Percentiles rank a stretch among this genome's conserved stretches.
These are phyloP conservation scores for Cryptococcus sp. DNA, from an alignment of 1,284 basidiomycete species.

Conservation along the genomic window DNA sequence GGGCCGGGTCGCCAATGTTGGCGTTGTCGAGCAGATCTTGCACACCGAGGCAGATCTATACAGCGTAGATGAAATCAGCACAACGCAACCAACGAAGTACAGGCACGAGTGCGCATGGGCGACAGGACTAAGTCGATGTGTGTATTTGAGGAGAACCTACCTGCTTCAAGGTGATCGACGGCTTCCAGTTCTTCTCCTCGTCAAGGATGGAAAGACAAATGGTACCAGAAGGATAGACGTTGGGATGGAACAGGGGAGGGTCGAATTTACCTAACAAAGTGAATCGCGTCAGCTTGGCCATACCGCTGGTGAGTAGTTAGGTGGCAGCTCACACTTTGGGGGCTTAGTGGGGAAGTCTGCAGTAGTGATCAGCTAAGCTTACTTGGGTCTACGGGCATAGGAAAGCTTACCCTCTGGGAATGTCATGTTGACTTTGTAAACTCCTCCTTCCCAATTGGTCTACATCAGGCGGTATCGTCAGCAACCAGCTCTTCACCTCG, in stretches of 20 bases:
- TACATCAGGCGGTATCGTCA: conserved; percentile 47
- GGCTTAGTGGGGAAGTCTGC: conserved; percentile 53
- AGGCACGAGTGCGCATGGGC: too few species aligned
- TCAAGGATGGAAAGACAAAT: conserved; percentile 97
- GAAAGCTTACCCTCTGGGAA: conserved; percentile 85
- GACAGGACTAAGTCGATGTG: too few species aligned
- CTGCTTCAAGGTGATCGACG: conserved; percentile 98
- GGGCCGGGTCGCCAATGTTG: conserved; percentile 92
- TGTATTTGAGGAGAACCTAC: conserved; percentile 54
- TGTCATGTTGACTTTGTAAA: conserved; percentile 90
- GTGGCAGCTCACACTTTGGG: conserved; percentile 47
- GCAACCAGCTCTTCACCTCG: conserved; percentile 1
- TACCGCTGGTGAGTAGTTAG: not conserved
- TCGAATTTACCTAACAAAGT: conserved; percentile 81
- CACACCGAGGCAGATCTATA: conserved; percentile 88
- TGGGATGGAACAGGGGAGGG: conserved; percentile 95
- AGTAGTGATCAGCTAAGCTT: conserved; percentile 19
- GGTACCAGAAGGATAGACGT: conserved; percentile 98
- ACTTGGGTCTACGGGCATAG: too few species aligned
- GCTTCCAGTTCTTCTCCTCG: conserved; percentile 99
- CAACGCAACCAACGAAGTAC: too few species aligned
- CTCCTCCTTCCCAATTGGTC: conserved; percentile 95
- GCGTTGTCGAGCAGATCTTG: conserved; percentile 93
- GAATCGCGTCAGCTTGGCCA: conserved; percentile 4
- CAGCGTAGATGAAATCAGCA: not conserved